Percentiles rank a stretch among this genome's conserved stretches.
These are phyloP conservation scores for Spirogloea muscicola DNA, from an alignment of 139 green algal species.

Conservation along the genomic window DNA sequence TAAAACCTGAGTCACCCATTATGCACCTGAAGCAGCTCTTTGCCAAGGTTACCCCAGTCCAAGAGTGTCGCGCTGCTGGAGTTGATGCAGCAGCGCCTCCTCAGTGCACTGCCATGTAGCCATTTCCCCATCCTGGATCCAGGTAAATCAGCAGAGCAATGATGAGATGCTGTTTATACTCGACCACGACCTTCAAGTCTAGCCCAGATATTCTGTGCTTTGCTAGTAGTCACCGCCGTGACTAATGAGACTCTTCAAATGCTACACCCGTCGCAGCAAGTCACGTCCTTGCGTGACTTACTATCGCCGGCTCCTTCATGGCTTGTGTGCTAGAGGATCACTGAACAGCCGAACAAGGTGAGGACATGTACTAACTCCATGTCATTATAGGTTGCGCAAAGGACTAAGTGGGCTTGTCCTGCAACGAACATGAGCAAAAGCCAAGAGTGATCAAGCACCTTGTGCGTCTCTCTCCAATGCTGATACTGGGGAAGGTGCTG, in stretches of 20 bases:
- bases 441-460: neutral
- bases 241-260: neutral
- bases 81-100: conserved; percentile 2
- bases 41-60: conserved; percentile 3
- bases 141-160: no score
- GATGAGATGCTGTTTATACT: neutral
- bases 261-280: neutral
- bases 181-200: neutral
- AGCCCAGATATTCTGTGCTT: no score
- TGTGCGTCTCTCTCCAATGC: neutral
- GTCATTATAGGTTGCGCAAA: neutral
- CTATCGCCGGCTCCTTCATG: neutral
- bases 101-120: conserved; percentile 16
- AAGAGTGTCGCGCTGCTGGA: neutral
- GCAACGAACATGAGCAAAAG: neutral
- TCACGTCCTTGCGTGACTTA: neutral
- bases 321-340: neutral
- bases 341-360: neutral
- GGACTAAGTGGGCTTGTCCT: neutral
- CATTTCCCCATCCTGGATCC: neutral
- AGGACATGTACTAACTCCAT: neutral
- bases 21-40: no score
- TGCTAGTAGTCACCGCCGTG: no score
- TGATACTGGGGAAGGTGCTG: neutral
- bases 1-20: no score